A percentile compares a stretch with the other conserved stretches of the same genome.
Evolutionary conservation across 495 filamentous ascomycete species (phyloP).

Genomic region (Trichoderma orchidacearum): DNA sequence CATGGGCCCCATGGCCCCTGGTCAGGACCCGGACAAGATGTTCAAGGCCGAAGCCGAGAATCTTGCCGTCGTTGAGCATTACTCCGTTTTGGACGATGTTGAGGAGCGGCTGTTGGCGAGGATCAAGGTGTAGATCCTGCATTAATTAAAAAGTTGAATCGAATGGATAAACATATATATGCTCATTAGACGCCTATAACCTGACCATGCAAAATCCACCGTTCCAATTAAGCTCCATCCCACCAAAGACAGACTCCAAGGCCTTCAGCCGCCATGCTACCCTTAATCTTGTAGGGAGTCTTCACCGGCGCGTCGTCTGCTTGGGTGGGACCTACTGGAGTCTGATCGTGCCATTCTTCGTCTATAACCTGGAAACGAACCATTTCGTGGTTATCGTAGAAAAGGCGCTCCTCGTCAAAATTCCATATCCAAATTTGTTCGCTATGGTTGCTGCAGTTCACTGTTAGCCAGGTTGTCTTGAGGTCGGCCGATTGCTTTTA

Average conservation of each 20-base stretch:
- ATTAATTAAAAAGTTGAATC: background rate
- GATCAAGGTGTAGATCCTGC: constrained; percentile 24
- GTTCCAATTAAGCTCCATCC: constrained; percentile 17
- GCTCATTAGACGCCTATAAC: background rate
- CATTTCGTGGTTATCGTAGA: constrained; percentile 76
- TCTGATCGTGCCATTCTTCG: constrained; percentile 82
- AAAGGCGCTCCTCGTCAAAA: constrained; percentile 53
- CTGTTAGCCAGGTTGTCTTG: too few species aligned
- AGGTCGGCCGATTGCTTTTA: too few species aligned
- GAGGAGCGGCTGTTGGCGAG: constrained; percentile 64
- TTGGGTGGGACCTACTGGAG: constrained; percentile 51
- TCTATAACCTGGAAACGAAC: constrained; percentile 72
- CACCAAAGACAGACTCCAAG: constrained; percentile 42
- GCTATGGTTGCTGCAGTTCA: constrained; percentile 42
- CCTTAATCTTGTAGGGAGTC: constrained; percentile 54
- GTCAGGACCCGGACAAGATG: constrained; percentile 90
- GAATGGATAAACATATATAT: background rate
- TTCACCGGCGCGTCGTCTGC: constrained; percentile 35
- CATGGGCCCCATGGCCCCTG: constrained; percentile 62
- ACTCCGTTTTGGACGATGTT: constrained; percentile 75
- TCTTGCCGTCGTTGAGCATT: constrained; percentile 83
- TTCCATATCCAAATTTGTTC: constrained; percentile 77
- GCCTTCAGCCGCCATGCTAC: constrained; percentile 40
- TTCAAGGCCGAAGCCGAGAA: constrained; percentile 89
- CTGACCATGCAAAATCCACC: too few species aligned